Evolutionary conservation across 2,329 filamentous ascomycete species (phyloP).

Genomic region (Colletotrichum camelliae): DNA sequence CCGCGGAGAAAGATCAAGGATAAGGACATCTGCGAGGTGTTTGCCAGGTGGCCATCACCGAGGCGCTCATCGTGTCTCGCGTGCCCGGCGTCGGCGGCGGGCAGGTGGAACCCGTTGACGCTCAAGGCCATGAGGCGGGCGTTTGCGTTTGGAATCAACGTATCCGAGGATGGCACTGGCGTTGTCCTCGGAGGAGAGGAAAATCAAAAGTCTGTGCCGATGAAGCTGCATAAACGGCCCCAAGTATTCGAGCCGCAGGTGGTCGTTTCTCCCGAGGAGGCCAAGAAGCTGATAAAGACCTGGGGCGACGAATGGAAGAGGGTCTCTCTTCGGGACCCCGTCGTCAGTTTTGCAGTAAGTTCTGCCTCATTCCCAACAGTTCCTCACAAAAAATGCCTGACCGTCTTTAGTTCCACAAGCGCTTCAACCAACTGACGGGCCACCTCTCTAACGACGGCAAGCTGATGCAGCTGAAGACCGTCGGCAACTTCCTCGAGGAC

Average conservation of each 20-base stretch:
- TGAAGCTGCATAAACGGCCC: neutral
- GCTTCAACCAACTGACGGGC: constrained; percentile 81
- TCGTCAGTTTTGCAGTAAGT: constrained; percentile 77
- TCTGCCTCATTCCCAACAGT: neutral
- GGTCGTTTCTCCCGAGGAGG: constrained; percentile 42
- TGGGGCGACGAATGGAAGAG: constrained; percentile 65
- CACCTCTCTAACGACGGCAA: constrained; percentile 74
- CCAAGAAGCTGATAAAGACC: constrained; percentile 43
- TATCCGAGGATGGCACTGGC: constrained; percentile 43
- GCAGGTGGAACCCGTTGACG: constrained; percentile 23
- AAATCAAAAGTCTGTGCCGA: constrained; percentile 24
- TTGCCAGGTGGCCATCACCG: constrained; percentile 57
- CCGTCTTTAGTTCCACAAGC: constrained; percentile 77
- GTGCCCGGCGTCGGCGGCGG: constrained; percentile 25
- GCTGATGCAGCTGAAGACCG: constrained; percentile 61
- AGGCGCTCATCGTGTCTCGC: constrained; percentile 49
- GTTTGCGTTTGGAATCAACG: constrained; percentile 41
- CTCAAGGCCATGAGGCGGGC: constrained; percentile 20
- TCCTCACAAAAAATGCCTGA: neutral
- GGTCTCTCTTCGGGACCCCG: constrained; percentile 59
- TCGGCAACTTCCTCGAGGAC: constrained; percentile 59
- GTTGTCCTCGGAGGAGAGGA: constrained; percentile 38
- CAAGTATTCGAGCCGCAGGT: constrained; percentile 3
- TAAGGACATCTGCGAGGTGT: constrained; percentile 51
- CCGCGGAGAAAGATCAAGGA: constrained; percentile 38